phyloP scores from a whole-genome alignment of 1,139 yeast genomes.

The Scheffersomyces insectosa region DNA sequence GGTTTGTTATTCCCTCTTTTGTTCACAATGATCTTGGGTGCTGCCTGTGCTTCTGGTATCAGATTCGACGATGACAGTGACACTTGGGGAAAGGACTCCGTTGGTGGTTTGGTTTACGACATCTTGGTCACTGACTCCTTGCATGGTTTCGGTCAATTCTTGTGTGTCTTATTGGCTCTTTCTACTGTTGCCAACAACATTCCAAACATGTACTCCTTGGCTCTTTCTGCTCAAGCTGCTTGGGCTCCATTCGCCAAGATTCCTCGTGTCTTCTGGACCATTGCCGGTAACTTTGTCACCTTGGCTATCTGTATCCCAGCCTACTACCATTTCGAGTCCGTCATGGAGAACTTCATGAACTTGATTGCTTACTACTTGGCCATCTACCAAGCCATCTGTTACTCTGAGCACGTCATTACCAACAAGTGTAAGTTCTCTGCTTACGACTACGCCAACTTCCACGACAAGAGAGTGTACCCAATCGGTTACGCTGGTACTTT shows the following conservation, averaged over 20 bases:
- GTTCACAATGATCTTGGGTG: slow-evolving; percentile 80
- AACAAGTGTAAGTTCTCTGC: slow-evolving; percentile 57
- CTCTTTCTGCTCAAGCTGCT: slow-evolving; percentile 79
- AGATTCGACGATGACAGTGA: slow-evolving; percentile 41
- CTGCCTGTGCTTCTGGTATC: slow-evolving; percentile 79
- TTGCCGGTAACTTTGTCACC: slow-evolving; percentile 71
- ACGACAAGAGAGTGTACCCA: slow-evolving; percentile 60
- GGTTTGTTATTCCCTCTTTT: slow-evolving; percentile 71
- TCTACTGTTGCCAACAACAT: slow-evolving; percentile 88
- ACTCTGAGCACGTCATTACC: slow-evolving; percentile 80
- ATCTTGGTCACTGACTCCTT: slow-evolving; percentile 76
- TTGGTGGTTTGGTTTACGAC: slow-evolving; percentile 83
- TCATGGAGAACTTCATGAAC: slow-evolving; percentile 86
- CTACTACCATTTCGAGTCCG: slow-evolving; percentile 66
- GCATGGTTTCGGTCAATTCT: slow-evolving; percentile 87
- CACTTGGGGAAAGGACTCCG: slow-evolving; percentile 52
- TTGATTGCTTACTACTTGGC: slow-evolving; percentile 89
- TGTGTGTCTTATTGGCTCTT: slow-evolving; percentile 78
- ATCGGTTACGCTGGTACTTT: slow-evolving; percentile 74
- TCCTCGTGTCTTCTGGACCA: slow-evolving; percentile 83
- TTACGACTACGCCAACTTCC: slow-evolving; percentile 65
- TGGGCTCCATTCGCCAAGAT: slow-evolving; percentile 70
- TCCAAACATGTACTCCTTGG: slow-evolving; percentile 91
- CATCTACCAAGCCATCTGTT: slow-evolving; percentile 70
- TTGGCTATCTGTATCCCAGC: slow-evolving; percentile 90